Conservation (phyloP, 257 asterid species). For the Cynanchum wilfordii region DNA sequence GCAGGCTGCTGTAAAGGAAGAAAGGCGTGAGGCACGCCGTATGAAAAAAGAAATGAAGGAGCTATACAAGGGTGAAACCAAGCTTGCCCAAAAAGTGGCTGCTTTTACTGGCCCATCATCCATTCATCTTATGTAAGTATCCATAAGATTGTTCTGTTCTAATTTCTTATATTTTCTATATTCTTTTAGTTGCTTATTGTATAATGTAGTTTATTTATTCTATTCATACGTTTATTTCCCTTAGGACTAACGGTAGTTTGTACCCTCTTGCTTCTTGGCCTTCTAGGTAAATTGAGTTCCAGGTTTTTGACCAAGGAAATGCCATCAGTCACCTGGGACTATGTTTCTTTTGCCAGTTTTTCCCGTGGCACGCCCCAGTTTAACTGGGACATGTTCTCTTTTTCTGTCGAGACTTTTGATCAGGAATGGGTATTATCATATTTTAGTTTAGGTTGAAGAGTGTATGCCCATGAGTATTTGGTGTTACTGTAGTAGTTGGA, state of each 20-base stretch:
- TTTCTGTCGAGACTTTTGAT: not conserved
- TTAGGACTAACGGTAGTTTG: not conserved
- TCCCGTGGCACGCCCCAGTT: not conserved
- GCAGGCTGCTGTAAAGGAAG: constrained; percentile 85
- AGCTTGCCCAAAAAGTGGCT: constrained; percentile 87
- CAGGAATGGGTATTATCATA: not conserved
- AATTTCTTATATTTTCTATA: not conserved
- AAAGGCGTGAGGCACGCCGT: constrained; percentile 82
- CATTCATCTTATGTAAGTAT: constrained; percentile 72
- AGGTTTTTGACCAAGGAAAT: not conserved
- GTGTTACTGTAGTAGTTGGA: not conserved
- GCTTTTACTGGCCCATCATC: constrained; percentile 88
- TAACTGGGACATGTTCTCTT: not conserved
- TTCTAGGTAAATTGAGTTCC: constrained; percentile 12
- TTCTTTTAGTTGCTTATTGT: not conserved
- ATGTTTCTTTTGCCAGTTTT: not conserved
- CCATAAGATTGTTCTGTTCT: not conserved
- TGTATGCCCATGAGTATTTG: not conserved
- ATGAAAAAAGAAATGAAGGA: constrained; percentile 70
- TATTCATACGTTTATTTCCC: not conserved
- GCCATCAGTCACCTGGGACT: not conserved
- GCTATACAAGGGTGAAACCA: constrained; percentile 67
- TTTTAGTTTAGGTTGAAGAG: not conserved
- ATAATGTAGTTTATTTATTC: not conserved
- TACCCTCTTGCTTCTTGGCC: not conserved